phyloP scores from a whole-genome alignment of 2,329 filamentous ascomycete species.

The Tolypocladium inflatum region DNA sequence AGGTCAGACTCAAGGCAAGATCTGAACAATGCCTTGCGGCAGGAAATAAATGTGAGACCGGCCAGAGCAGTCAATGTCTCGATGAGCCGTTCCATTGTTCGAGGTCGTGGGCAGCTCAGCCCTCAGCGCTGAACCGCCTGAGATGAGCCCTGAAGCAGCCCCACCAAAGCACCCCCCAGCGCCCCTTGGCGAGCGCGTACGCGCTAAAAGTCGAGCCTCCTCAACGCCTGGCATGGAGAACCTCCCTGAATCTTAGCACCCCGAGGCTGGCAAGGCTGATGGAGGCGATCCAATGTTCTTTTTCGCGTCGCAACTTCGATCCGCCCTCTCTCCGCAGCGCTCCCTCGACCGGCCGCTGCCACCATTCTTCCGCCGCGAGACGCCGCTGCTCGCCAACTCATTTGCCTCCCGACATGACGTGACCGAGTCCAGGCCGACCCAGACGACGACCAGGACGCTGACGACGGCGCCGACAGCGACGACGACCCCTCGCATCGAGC shows the following conservation, averaged over 20 bases:
- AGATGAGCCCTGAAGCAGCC: not conserved
- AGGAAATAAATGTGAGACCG: not conserved
- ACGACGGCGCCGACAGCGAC: not conserved
- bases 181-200: not conserved
- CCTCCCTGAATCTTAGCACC: not conserved
- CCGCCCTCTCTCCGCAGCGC: constrained; percentile 2
- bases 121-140: not conserved
- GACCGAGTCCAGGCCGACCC: not conserved
- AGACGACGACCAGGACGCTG: not conserved
- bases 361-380: constrained; percentile 1
- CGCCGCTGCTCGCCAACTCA: not conserved
- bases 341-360: not conserved
- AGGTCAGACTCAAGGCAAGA: not conserved
- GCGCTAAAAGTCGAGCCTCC: not conserved
- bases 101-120: not conserved
- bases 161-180: not conserved
- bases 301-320: constrained; percentile 6
- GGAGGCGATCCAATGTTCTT: constrained; percentile 1
- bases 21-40: not conserved
- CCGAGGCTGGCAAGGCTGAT: constrained; percentile 6
- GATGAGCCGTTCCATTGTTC: not conserved
- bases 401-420: not conserved
- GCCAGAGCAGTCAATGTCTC: not conserved
- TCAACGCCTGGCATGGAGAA: not conserved
- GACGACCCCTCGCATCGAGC: not conserved